Conservation (phyloP, 2,329 filamentous ascomycete genomes). For the Aplosporella prunicola region DNA sequence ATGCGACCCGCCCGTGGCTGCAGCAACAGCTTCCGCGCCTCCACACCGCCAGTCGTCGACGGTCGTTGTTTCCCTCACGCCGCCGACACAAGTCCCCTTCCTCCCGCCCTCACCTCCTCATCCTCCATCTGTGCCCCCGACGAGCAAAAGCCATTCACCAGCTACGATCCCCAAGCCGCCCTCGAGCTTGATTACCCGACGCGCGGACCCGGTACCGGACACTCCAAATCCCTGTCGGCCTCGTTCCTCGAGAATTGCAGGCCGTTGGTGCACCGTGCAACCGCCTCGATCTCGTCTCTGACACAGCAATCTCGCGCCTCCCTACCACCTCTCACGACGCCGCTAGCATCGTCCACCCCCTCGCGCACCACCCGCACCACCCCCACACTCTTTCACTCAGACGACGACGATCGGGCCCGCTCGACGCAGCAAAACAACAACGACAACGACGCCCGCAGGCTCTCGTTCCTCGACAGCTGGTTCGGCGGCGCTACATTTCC, state of each 20-base stretch:
- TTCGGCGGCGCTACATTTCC: conserved; percentile 45
- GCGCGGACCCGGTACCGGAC: conserved; percentile 27
- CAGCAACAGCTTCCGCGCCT: too few species aligned
- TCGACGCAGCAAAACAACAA: conserved; percentile 4
- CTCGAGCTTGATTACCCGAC: conserved; percentile 16
- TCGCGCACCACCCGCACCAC: conserved; percentile 15
- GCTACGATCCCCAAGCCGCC: conserved; percentile 14
- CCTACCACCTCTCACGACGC: conserved; percentile 28
- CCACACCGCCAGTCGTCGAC: background rate
- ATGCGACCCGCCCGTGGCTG: conserved; percentile 15
- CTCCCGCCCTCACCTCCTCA: conserved; percentile 13
- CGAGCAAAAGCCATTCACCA: conserved; percentile 4
- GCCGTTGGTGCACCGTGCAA: conserved; percentile 25
- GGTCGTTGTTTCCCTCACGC: conserved; percentile 2
- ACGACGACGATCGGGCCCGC: background rate
- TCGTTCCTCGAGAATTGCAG: conserved; percentile 29
- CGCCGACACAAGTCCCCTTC: conserved; percentile 14
- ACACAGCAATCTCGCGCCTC: conserved; percentile 31
- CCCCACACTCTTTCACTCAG: conserved; percentile 16
- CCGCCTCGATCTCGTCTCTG: conserved; percentile 19
- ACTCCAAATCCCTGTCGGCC: conserved; percentile 27
- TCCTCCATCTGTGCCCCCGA: background rate
- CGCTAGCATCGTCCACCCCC: conserved; percentile 30
- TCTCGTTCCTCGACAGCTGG: conserved; percentile 36
- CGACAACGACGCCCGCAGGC: too few species aligned